Evolutionary conservation across 78 protist genomes (phyloP).

Genomic region (Anaeramoeba flamelloides): DNA sequence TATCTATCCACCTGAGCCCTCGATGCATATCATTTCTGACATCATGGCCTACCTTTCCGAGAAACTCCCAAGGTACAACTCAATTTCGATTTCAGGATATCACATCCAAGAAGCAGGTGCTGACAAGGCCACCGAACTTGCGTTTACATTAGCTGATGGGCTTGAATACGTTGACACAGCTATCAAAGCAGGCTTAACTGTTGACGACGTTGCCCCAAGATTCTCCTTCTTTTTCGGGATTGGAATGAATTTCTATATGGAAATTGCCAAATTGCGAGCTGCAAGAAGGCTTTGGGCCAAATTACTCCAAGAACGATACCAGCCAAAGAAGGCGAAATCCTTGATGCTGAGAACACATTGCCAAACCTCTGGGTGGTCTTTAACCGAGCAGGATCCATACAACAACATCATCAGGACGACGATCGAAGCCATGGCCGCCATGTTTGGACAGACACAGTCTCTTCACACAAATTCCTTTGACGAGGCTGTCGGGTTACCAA

Average conservation of each 20-base stretch:
- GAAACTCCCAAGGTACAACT: constrained; percentile 85
- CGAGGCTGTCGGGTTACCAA: constrained; percentile 91
- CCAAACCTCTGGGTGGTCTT: constrained; percentile 72
- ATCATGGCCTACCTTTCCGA: constrained; percentile 68
- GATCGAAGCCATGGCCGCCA: constrained; percentile 93
- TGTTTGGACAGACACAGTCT: constrained; percentile 86
- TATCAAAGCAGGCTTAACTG: constrained; percentile 28
- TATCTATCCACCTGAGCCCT: constrained; percentile 92
- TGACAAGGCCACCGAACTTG: constrained; percentile 67
- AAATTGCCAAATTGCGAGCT: constrained; percentile 88
- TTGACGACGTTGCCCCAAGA: constrained; percentile 83
- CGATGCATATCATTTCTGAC: constrained; percentile 77
- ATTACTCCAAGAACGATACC: constrained; percentile 50
- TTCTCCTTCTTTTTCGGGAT: constrained; percentile 90
- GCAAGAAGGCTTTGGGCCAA: constrained; percentile 87
- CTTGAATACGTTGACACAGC: constrained; percentile 56
- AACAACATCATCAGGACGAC: constrained; percentile 91
- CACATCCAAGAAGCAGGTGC: constrained; percentile 96
- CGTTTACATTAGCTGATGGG: constrained; percentile 91
- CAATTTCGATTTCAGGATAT: constrained; percentile 87
- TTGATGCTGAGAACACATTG: constrained; percentile 87
- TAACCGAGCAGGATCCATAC: constrained; percentile 84
- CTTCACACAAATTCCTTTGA: constrained; percentile 78
- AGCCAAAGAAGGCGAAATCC: constrained; percentile 61
- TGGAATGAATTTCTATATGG: constrained; percentile 88